phyloP scores from a whole-genome alignment of 108 stramenopile species.

The Chaetoceros tenuissimus region DNA sequence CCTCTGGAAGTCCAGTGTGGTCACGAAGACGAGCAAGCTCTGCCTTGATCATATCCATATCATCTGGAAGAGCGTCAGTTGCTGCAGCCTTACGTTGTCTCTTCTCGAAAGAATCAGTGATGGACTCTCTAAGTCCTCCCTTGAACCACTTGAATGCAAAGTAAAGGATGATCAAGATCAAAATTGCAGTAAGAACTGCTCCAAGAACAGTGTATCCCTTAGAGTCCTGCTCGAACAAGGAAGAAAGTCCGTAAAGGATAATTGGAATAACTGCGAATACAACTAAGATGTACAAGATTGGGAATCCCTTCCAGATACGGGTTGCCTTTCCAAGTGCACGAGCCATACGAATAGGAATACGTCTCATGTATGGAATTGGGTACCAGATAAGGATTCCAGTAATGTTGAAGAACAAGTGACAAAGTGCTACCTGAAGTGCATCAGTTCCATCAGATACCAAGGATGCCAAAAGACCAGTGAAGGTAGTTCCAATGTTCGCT shows the following conservation, averaged over 20 bases:
- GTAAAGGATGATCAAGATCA: slow-evolving; percentile 19
- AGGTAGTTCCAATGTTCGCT: slow-evolving; percentile 83
- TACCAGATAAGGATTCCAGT: slow-evolving; percentile 63
- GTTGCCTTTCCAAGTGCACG: slow-evolving; percentile 52
- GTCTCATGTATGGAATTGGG: slow-evolving; percentile 73
- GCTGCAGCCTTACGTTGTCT: slow-evolving; percentile 28
- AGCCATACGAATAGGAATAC: slow-evolving; percentile 50
- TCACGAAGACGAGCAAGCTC: slow-evolving; percentile 21
- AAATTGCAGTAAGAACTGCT: slow-evolving; percentile 32
- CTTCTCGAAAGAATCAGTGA: slow-evolving; percentile 21
- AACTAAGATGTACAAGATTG: slow-evolving; percentile 57
- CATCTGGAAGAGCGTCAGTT: slow-evolving; percentile 29
- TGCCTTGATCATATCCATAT: slow-evolving; percentile 38
- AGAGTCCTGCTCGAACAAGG: slow-evolving; percentile 38
- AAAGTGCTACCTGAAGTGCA: slow-evolving; percentile 52
- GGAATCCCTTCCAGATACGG: slow-evolving; percentile 43
- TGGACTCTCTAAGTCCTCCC: slow-evolving; percentile 45
- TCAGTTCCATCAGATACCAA: slow-evolving; percentile 34
- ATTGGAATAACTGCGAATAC: slow-evolving; percentile 58
- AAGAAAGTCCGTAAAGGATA: slow-evolving; percentile 46
- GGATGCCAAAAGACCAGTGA: slow-evolving; percentile 55
- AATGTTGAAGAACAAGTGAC: slow-evolving; percentile 64
- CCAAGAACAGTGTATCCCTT: slow-evolving; percentile 64
- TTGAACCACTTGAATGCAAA: slow-evolving; percentile 41
- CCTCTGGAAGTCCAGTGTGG: slow-evolving; percentile 30